Base-by-base conservation (phyloP, 352 stramenopile species). In the Pythium phragmitis region DNA sequence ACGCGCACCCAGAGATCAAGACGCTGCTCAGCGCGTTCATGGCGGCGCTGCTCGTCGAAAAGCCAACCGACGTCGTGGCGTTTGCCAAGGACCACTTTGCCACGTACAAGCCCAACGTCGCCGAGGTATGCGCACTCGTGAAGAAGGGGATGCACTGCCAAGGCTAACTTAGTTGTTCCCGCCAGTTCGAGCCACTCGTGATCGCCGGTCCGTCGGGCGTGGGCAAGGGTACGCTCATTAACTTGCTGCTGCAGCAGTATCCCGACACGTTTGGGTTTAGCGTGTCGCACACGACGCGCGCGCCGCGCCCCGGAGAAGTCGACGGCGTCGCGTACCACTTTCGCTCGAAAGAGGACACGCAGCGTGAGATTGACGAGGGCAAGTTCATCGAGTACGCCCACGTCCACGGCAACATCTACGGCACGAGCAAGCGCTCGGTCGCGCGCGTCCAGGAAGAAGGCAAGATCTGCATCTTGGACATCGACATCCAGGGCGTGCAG, bases 391-490 rank as follows among this genome's bases (percentile, higher is more conserved):
- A 99, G 72, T 93, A 98, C 72, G 97, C 97, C 4, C 68, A 98
- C 60, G 97, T 99, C 34, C 97, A 99, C 75, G 95, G 92, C 60
- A 99, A 99, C 72, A 92, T 98, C 62, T 99, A 99, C 73, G 97
- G 96, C 69, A 99, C 97, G 53, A 97, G 90, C 74, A 94, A 97
- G 63, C 77, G 76, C 45, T 82, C 93, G 19, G 95, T 99, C 26
- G 72, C 96, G 74, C 82, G 87, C 61, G 97, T 99, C 41, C 85
- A 96, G 68, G 78, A 90, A 34, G 72, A 95, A 68, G 87, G 91
- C 48, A 98, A 98, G 79, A 97, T 99, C 63, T 99, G 97, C 76
- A 96, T 99, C 57, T 67, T 99, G 37, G 97, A 99, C 78, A 99
- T 99, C 61, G 97, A 99, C 69, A 91, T 99, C 51, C 96, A 99